Conservation (phyloP, 345 rosid genomes). For the Adansonia digitata region DNA sequence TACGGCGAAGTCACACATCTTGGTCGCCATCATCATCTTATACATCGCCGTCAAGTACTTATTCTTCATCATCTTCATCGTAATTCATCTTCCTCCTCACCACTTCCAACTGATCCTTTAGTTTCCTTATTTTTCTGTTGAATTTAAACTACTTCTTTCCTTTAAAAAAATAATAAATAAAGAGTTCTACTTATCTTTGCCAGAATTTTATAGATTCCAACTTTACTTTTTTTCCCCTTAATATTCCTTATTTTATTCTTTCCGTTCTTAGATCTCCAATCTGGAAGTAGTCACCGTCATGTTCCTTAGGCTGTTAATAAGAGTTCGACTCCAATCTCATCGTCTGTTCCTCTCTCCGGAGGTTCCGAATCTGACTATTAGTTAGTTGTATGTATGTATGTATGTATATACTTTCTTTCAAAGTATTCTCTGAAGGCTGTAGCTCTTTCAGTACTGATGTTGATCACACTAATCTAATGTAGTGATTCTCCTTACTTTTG, state of each 20-base stretch:
- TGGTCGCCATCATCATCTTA: constrained; percentile 35
- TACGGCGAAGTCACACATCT: constrained; percentile 54
- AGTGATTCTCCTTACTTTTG: neutral
- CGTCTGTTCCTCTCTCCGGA: neutral
- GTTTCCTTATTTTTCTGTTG: constrained; percentile 18
- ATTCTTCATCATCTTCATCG: constrained; percentile 38
- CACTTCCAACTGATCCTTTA: constrained; percentile 44
- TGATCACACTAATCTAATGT: neutral
- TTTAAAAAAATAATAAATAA: neutral
- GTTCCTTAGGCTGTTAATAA: neutral
- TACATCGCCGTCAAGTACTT: constrained; percentile 32
- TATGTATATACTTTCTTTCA: neutral
- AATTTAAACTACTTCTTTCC: neutral
- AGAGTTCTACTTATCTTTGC: neutral
- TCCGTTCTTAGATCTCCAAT: neutral
- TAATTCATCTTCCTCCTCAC: constrained; percentile 49
- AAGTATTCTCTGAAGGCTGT: neutral
- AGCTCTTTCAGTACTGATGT: neutral
- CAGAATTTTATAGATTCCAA: neutral
- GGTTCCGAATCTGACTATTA: constrained; percentile 3
- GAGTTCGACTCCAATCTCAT: neutral
- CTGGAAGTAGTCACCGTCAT: neutral
- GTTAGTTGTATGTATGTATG: neutral
- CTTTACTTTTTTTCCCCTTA: constrained; percentile 1
- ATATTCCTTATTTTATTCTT: neutral